Base-by-base conservation (phyloP, 2,329 filamentous ascomycete species). In the Pseudocercospora vitis region DNA sequence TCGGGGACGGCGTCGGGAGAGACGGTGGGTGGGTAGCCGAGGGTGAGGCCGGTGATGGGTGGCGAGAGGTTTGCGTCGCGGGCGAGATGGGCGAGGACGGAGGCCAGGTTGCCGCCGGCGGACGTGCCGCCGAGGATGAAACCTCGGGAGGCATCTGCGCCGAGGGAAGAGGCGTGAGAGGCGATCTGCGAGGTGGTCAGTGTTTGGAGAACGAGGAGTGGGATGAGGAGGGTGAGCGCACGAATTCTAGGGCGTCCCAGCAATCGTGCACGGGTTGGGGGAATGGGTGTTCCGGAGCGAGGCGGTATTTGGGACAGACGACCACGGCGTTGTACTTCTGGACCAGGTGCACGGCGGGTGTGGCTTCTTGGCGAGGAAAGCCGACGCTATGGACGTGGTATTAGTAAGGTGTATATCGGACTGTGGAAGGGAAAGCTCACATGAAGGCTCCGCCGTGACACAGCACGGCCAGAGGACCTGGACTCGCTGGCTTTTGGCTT, bases 201-300 rank as follows among this genome's bases (percentile, higher is more conserved):
- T 37, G 21, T 14, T n/a, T n/a, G n/a, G 7, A 9, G 18, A 11
- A 19, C 7, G 7, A 9, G 16, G 12, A 14, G 6, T 37, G 12
- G 9, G 12, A 18, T 26, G 11, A 47, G 16, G 29, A 24, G 8
- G 21, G 12, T 11, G 16, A 23, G n/a, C 16, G 18, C 9, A 85
- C 73, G 68, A 81, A 84, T 9, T 83, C 70, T 16, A 86, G 69
- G 1, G 82, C 80, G 50, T 83, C 81, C n/a, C 81, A 82, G 21
- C 81, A 81, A 57, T 86, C 83, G 57, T 85, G 81, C 3, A 85
- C 81, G 0, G 81, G 80, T 0, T 77, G 80, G 2, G 83, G 83
- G 61, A 85, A 85, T 0, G 81, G 81, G 55, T 78, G 71, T 63
- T 85, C 82, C 2, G 83, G 83, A 0, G 82, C 82, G 12, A 79